A percentile compares a stretch with the other conserved stretches of the same genome.
Evolutionary conservation across 2,329 filamentous ascomycete species (phyloP).

Genomic region (Penicillium sp.): DNA sequence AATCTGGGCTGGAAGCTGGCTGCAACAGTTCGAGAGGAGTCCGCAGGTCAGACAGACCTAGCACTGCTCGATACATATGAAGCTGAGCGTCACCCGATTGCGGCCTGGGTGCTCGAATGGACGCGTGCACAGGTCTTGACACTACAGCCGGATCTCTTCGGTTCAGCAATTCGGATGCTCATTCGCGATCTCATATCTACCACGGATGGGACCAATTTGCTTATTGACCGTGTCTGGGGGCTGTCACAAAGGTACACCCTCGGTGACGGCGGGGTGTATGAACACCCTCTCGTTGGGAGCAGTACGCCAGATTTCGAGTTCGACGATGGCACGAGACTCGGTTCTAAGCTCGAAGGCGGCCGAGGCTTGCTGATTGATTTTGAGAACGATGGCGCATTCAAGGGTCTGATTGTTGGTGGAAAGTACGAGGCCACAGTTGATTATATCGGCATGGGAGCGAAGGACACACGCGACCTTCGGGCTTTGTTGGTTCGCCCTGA

Average conservation of each 20-base stretch:
- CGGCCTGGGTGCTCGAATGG: slow-evolving; percentile 34
- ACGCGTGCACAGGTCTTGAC: slow-evolving; percentile 38
- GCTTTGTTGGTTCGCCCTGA: slow-evolving; percentile 34
- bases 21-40: slow-evolving; percentile 44
- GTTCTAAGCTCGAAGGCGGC: slow-evolving; percentile 29
- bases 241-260: slow-evolving; percentile 34
- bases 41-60: slow-evolving; percentile 37
- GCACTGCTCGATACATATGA: slow-evolving; percentile 50
- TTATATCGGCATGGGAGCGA: too few species aligned
- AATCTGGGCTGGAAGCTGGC: slow-evolving; percentile 59
- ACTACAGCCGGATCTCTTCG: slow-evolving; percentile 30
- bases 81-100: slow-evolving; percentile 44
- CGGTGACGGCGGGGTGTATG: too few species aligned
- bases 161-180: slow-evolving; percentile 18
- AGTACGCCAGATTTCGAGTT: slow-evolving; percentile 39
- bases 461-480: too few species aligned
- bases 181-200: slow-evolving; percentile 7
- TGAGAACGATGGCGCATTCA: background rate
- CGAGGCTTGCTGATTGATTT: slow-evolving; percentile 22
- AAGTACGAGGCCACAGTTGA: slow-evolving; percentile 20
- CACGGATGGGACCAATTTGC: slow-evolving; percentile 11
- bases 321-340: slow-evolving; percentile 27
- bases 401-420: slow-evolving; percentile 2
- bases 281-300: slow-evolving; percentile 35
- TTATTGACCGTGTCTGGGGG: slow-evolving; percentile 35